Evolutionary conservation across 2,329 filamentous ascomycete species (phyloP).

Genomic region (Emericellopsis cladophorae): DNA sequence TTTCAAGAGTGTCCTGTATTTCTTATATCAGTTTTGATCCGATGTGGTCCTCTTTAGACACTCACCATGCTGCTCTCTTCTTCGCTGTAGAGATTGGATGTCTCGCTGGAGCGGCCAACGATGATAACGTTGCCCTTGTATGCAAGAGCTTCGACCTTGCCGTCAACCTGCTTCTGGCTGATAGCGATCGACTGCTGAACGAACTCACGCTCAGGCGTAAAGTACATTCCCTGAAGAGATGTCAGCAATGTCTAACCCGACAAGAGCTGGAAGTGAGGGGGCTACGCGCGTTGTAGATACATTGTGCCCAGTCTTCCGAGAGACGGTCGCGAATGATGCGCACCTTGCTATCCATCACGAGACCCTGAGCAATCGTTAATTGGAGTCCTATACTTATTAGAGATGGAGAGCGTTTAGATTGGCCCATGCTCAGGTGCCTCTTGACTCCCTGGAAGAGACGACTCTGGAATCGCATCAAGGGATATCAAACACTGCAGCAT

Average conservation of each 20-base stretch:
- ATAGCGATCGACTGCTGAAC: constrained; percentile 48
- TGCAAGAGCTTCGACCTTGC: constrained; percentile 11
- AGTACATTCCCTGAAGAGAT: constrained; percentile 22
- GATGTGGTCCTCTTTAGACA: too few relatives aligned
- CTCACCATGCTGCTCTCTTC: constrained; percentile 31
- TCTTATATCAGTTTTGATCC: too few relatives aligned
- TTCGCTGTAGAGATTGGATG: constrained; percentile 37
- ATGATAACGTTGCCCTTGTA: constrained; percentile 38
- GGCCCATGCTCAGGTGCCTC: too few relatives aligned
- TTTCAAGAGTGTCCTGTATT: constrained; percentile 24
- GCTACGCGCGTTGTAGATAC: constrained; percentile 6
- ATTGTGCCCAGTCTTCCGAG: constrained; percentile 30
- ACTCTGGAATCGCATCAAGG: too few relatives aligned
- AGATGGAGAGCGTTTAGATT: too few relatives aligned
- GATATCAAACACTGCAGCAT: too few relatives aligned
- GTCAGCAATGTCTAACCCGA: too few relatives aligned
- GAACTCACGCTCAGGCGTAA: constrained; percentile 39
- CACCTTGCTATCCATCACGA: constrained; percentile 42
- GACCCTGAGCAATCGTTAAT: constrained; percentile 17
- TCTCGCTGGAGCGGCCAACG: constrained; percentile 28
- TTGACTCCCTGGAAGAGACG: too few relatives aligned
- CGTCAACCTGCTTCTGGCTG: constrained; percentile 37
- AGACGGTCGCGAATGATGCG: constrained; percentile 39
- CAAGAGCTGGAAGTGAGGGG: too few relatives aligned
- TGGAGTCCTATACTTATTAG: too few relatives aligned